Evolutionary conservation across 1,284 basidiomycete species (phyloP).

Genomic region (Ganoderma meredithae): DNA sequence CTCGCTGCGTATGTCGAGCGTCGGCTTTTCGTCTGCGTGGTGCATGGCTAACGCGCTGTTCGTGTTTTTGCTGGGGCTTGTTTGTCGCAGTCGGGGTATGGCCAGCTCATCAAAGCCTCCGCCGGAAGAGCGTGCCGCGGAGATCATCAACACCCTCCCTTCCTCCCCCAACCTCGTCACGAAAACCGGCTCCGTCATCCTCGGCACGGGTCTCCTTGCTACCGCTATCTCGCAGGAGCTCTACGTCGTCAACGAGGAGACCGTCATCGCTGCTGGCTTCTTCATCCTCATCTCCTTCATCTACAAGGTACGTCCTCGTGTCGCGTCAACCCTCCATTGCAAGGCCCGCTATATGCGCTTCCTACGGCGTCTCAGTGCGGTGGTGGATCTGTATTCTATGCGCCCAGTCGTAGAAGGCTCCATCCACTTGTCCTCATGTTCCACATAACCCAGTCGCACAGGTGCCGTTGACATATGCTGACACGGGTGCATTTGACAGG

Average conservation of each 20-base stretch:
- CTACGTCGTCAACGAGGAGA: slow-evolving; percentile 97
- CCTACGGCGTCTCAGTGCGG: background rate
- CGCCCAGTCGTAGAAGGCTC: background rate
- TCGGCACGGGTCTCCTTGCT: slow-evolving; percentile 90
- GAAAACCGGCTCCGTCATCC: slow-evolving; percentile 92
- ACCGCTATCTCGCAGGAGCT: slow-evolving; percentile 97
- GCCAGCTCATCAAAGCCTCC: slow-evolving; percentile 64
- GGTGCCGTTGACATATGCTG: background rate
- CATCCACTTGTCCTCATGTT: background rate
- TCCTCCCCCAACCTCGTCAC: slow-evolving; percentile 90
- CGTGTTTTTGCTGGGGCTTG: background rate
- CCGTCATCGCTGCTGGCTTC: slow-evolving; percentile 84
- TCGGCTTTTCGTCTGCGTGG: background rate
- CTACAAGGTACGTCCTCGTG: slow-evolving; percentile 66
- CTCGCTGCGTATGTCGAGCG: slow-evolving; percentile 60
- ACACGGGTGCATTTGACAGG: slow-evolving; percentile 31
- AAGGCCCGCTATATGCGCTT: background rate
- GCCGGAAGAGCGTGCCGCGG: slow-evolving; percentile 87
- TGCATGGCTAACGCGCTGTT: background rate
- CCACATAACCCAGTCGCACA: background rate
- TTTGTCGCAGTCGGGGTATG: slow-evolving; percentile 63
- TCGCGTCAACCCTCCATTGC: background rate
- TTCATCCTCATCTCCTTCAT: slow-evolving; percentile 89
- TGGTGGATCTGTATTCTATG: background rate
- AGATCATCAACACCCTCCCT: slow-evolving; percentile 93